A percentile compares a stretch with the other conserved stretches of the same genome.
Evolutionary conservation across 331 rosid species (phyloP).

Genomic region (Prunus yedoensis): DNA sequence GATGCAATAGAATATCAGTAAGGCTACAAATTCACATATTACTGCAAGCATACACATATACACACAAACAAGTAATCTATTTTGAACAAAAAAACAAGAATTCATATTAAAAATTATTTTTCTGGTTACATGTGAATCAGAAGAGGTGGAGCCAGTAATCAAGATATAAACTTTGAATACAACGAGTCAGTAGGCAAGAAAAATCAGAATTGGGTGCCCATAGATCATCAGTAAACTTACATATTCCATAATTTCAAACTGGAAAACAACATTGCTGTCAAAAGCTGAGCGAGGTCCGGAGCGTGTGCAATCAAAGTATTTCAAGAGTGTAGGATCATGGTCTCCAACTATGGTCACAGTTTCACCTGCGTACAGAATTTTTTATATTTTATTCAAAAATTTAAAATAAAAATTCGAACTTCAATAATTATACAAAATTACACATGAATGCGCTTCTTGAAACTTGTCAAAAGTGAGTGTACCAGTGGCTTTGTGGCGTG

Average conservation of each 20-base stretch:
- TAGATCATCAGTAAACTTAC: slow-evolving; percentile 31
- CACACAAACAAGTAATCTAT: not conserved
- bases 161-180: not conserved
- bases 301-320: slow-evolving; percentile 68
- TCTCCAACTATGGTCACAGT: slow-evolving; percentile 87
- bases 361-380: slow-evolving; percentile 52
- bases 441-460: not conserved
- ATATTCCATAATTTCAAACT: slow-evolving; percentile 66
- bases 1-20: slow-evolving; percentile 34
- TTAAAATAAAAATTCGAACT: not conserved
- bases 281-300: slow-evolving; percentile 68
- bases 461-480: not conserved
- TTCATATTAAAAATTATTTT: too few relatives aligned
- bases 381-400: not conserved
- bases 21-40: slow-evolving; percentile 11
- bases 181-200: not conserved
- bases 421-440: not conserved
- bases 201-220: slow-evolving; percentile 1
- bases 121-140: not conserved
- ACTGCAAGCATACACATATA: slow-evolving; percentile 1
- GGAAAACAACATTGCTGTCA: slow-evolving; percentile 61
- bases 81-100: not conserved
- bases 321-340: slow-evolving; percentile 73
- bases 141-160: not conserved
- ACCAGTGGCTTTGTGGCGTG: slow-evolving; percentile 86